Evolutionary conservation across 805 yeast species (phyloP), one percentile per base, ranked within the genome.

Genomic region (Deakozyma indianensis): DNA sequence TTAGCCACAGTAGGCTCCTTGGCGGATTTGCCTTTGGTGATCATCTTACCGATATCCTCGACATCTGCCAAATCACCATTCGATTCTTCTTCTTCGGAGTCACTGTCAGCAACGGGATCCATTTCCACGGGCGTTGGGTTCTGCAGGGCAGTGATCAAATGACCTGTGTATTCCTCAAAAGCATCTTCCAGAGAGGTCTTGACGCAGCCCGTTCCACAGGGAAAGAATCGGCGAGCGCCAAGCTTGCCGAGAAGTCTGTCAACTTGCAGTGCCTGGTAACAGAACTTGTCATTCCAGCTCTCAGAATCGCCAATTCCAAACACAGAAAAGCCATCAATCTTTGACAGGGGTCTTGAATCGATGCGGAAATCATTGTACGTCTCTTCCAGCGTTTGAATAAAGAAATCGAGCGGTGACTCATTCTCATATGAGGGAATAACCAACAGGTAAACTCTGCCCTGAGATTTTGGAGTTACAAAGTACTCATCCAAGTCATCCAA

Each of bases 401-500:
- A 85, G 57, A 77, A 88, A 61, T 87, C 96, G 25, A 88, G 70
- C 14, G 96, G 96, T 1, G 94, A 83, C 60, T 87, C 96, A 0
- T 88, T 83, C 52, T 86, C 96, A 58, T 87, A 87, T 0, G 95
- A 85, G 1, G 96, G 96, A 25, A 87, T 67, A 15, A 87, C 84
- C 48, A 87, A 51, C 29, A 88, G 58, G 55, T 85, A 87, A 11
- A 85, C 63, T 3, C 61, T 61, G 23, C 53, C 45, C 24, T 56
- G 52, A 28, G 54, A 49, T 22, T 47, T 46, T 3, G 94, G 94
- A 9, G 77, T 70, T 42, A 84, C 68, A 58, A 87, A 87, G 60
- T 75, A 87, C 48, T 82, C 82, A 55, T 88, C 96, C 44, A 84
- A 64, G 61, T 88, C 95, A 51, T 80, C 82, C 16, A 88, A 66